These are phyloP conservation scores for Ciborinia camelliae DNA, from an alignment of 2,329 filamentous ascomycete species.

Conservation along the genomic window DNA sequence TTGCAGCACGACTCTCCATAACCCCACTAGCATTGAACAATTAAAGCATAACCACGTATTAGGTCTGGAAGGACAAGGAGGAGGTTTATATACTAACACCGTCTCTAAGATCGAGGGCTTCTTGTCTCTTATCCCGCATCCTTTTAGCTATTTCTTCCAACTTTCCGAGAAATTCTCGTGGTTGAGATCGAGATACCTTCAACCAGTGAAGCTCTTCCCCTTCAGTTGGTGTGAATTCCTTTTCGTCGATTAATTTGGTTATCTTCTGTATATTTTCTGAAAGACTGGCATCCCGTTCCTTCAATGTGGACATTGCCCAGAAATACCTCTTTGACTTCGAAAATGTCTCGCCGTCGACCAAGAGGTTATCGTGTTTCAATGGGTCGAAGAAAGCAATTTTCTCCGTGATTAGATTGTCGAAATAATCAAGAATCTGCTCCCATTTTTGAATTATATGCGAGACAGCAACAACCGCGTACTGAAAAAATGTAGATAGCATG, in stretches of 20 bases:
- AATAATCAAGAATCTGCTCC: background rate
- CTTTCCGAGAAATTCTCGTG: background rate
- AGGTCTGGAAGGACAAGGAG: too few relatives aligned
- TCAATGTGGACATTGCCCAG: background rate
- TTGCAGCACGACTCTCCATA: conserved; percentile 35
- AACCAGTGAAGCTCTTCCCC: background rate
- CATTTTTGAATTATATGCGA: too few relatives aligned
- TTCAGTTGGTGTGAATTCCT: background rate
- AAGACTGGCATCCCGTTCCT: background rate
- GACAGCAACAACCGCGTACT: too few relatives aligned
- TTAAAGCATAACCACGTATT: too few relatives aligned
- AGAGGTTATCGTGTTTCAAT: background rate
- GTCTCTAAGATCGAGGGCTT: background rate
- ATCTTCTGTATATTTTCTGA: background rate
- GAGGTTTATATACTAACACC: background rate
- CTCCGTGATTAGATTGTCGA: background rate
- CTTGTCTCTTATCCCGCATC: background rate
- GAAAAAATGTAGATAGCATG: too few relatives aligned
- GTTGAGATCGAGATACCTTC: background rate
- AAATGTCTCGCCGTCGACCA: background rate
- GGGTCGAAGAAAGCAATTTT: background rate
- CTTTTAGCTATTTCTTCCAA: background rate
- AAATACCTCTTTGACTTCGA: background rate
- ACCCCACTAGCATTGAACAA: conserved; percentile 34
- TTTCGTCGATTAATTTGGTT: background rate